Evolutionary conservation across 805 yeast species (phyloP), one percentile per base, ranked within the genome.

Genomic region (Wickerhamiella allomyrinae): DNA sequence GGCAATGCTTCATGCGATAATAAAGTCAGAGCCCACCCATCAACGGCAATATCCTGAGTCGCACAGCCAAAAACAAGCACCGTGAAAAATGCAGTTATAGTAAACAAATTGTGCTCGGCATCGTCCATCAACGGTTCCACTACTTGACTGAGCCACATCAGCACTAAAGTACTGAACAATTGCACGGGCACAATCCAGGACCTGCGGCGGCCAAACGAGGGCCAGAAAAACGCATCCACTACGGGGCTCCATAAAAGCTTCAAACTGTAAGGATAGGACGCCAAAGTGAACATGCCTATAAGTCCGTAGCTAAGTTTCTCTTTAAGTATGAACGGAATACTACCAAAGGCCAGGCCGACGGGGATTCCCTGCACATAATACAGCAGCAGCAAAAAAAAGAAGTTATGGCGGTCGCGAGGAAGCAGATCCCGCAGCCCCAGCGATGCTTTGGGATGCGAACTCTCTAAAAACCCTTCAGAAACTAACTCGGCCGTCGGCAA

Each of bases 21-120:
- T 31, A 89, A 76, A 1, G 95, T 91, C 55, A 91, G 65, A 0
- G 97, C 96, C 98, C 98, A 91, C 9, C 98, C 97, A 63, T 91
- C 98, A 19, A 91, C 98, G 0, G 98, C 97, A 43, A 91, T 91
- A 58, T 91, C 98, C 60, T 91, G 98, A 0, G 98, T 89, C 1
- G 97, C 96, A 63, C 96, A 87, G 46, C 87, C 68, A 44, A 89
- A 73, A 24, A 91, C 91, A 45, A 91, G 65, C 19, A 75, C 49
- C 53, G 87, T 82, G 61, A 91, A 91, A 43, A 75, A 69, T 39
- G 66, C 51, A 0, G 97, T 84, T 46, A 91, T 72, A 2, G 61
- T 56, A 11, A 63, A 54, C 45, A 85, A 62, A 49, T 77, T 66
- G 22, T 59, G 46, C 20, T 57, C 51, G 0, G 86, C 76, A 19